Evolutionary conservation across 2,329 filamentous ascomycete species (phyloP).

Genomic region (Endothia cerciana): DNA sequence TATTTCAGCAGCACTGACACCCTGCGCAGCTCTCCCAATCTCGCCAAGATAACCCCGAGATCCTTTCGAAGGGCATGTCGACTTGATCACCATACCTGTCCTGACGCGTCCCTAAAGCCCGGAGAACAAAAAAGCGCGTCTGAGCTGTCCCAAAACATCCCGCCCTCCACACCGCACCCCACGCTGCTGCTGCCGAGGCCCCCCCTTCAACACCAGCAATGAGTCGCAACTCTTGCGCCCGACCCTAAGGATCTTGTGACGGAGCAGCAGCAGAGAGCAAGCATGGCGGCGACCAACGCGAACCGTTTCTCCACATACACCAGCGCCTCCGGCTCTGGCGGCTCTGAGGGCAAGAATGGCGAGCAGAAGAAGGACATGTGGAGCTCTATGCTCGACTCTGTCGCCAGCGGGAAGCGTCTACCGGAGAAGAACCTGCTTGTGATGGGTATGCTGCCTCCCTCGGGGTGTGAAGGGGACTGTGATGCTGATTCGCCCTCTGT

Average conservation of each 20-base stretch:
- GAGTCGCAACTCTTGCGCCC: conserved; percentile 25
- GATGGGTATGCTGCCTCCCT: conserved; percentile 61
- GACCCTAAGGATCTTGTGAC: conserved; percentile 21
- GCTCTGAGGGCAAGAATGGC: conserved; percentile 61
- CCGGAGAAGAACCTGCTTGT: conserved; percentile 91
- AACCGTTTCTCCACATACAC: conserved; percentile 65
- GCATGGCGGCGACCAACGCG: conserved; percentile 48
- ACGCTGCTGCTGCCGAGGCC: conserved; percentile 17
- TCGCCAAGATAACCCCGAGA: background rate
- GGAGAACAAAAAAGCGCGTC: conserved; percentile 8
- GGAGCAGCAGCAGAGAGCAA: conserved; percentile 19
- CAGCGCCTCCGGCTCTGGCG: conserved; percentile 50
- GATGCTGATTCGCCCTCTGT: conserved; percentile 12
- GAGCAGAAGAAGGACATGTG: conserved; percentile 88
- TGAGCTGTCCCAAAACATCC: conserved; percentile 8
- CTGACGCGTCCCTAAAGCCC: conserved; percentile 14
- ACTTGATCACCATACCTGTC: background rate
- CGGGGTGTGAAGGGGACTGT: background rate
- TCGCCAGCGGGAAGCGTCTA: conserved; percentile 85
- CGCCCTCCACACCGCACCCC: conserved; percentile 24
- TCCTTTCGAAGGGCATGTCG: background rate
- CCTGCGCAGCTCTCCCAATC: background rate
- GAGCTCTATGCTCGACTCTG: conserved; percentile 89
- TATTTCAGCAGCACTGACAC: background rate
- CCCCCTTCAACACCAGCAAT: conserved; percentile 23